Conservation (phyloP, 345 rosid species). For the Eutrema japonicum region DNA sequence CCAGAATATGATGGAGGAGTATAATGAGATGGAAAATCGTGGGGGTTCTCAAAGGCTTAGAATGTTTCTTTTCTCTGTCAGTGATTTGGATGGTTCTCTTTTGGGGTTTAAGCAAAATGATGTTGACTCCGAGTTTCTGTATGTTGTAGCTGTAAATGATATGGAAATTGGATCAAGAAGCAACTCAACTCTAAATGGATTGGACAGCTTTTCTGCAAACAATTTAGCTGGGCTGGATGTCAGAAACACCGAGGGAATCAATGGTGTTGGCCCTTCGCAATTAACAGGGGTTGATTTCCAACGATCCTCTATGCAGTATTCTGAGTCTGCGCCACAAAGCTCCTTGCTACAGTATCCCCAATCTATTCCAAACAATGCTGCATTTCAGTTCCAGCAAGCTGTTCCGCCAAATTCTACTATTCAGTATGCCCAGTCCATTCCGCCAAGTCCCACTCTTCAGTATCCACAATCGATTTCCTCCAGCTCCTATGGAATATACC, state of each 20-base stretch:
- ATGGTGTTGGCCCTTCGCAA: constrained; percentile 48
- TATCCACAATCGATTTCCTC: constrained; percentile 57
- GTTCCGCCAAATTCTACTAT: constrained; percentile 39
- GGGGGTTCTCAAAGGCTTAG: constrained; percentile 71
- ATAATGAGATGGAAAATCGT: constrained; percentile 59
- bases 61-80: constrained; percentile 68
- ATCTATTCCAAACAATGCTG: constrained; percentile 49
- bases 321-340: constrained; percentile 43
- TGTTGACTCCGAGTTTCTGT: constrained; percentile 74
- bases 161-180: constrained; percentile 69
- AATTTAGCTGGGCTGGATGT: constrained; percentile 59
- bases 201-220: constrained; percentile 58
- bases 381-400: constrained; percentile 41
- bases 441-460: constrained; percentile 39
- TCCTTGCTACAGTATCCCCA: constrained; percentile 60
- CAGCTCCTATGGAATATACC: constrained; percentile 52
- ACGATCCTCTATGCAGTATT: constrained; percentile 49
- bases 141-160: constrained; percentile 77
- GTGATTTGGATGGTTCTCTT: constrained; percentile 73
- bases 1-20: constrained; percentile 88
- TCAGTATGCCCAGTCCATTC: constrained; percentile 38
- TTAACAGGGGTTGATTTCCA: constrained; percentile 46
- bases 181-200: constrained; percentile 51
- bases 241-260: constrained; percentile 46
- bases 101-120: constrained; percentile 52